A percentile compares a stretch with the other conserved stretches of the same genome.
phyloP scores from a whole-genome alignment of 2,329 filamentous ascomycete species.

The Fusarium hainanense region DNA sequence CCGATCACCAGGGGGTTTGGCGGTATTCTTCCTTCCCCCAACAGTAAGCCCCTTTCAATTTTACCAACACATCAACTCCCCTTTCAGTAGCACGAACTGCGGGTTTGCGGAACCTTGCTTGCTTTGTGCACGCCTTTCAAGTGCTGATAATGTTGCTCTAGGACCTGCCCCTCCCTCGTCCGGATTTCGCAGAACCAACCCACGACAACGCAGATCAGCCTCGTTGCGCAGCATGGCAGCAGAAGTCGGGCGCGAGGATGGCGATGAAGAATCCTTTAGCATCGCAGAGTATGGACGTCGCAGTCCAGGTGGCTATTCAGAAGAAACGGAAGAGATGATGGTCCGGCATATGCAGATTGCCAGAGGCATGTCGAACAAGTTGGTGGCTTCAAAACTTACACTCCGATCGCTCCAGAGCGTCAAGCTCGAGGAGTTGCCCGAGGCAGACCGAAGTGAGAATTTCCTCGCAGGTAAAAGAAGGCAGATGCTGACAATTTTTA shows the following conservation, averaged over 20 bases:
- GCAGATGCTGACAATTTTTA: constrained; percentile 46
- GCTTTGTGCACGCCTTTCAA: background rate
- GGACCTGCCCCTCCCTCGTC: constrained; percentile 40
- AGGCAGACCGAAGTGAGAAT: constrained; percentile 60
- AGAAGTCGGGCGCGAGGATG: constrained; percentile 40
- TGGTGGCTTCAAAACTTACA: constrained; percentile 61
- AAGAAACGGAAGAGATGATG: constrained; percentile 48
- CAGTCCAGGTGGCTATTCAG: constrained; percentile 1
- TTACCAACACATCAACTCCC: background rate
- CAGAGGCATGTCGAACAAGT: constrained; percentile 58
- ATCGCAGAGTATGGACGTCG: constrained; percentile 28
- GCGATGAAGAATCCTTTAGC: constrained; percentile 22
- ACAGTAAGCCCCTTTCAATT: constrained; percentile 33
- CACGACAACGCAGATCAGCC: constrained; percentile 44
- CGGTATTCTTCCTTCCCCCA: constrained; percentile 36
- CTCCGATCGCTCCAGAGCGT: constrained; percentile 61
- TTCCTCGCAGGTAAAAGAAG: background rate
- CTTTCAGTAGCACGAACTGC: constrained; percentile 3
- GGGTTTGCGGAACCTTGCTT: constrained; percentile 12
- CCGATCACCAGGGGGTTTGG: constrained; percentile 34
- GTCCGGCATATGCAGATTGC: constrained; percentile 58
- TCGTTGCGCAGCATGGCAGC: constrained; percentile 39
- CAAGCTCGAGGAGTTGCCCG: constrained; percentile 56
- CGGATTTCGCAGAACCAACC: constrained; percentile 43
- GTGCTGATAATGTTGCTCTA: constrained; percentile 27